Conservation (phyloP, 1,139 yeast genomes). For the Suhomyces atakaporum region DNA sequence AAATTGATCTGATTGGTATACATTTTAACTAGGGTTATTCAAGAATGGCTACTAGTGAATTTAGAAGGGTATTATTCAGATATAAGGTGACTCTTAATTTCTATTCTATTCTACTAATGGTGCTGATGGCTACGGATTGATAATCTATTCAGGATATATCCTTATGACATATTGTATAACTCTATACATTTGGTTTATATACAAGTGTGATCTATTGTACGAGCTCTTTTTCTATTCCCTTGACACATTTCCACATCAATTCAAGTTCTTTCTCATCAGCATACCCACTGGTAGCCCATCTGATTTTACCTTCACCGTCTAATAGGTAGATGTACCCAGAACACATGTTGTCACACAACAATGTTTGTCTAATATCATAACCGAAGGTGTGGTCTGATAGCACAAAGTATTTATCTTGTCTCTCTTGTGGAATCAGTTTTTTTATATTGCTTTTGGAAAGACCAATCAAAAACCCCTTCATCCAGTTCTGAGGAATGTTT, state of each 20-base stretch:
- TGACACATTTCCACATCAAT: constrained; percentile 68
- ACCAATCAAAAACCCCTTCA: constrained; percentile 65
- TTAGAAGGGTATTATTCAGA: too few species aligned
- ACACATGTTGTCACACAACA: constrained; percentile 72
- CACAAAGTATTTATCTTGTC: constrained; percentile 63
- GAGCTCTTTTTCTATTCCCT: constrained; percentile 47
- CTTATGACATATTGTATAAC: too few species aligned
- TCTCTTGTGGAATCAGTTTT: constrained; percentile 45
- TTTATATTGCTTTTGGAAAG: constrained; percentile 50
- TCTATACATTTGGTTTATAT: constrained; percentile 1
- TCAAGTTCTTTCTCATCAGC: constrained; percentile 64
- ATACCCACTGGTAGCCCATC: constrained; percentile 93
- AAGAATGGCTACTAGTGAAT: too few species aligned
- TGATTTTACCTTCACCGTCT: constrained; percentile 69
- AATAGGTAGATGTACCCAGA: constrained; percentile 83
- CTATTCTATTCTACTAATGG: too few species aligned
- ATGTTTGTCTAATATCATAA: constrained; percentile 56
- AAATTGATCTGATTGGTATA: too few species aligned
- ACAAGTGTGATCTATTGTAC: not conserved
- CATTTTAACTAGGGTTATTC: too few species aligned
- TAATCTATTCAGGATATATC: too few species aligned
- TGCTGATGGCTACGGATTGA: too few species aligned
- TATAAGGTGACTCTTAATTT: too few species aligned
- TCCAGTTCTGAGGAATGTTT: constrained; percentile 68
- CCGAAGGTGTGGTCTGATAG: constrained; percentile 64